These are phyloP conservation scores for Thymus mandschuricus DNA, from an alignment of 257 asterid genomes.

Conservation along the genomic window DNA sequence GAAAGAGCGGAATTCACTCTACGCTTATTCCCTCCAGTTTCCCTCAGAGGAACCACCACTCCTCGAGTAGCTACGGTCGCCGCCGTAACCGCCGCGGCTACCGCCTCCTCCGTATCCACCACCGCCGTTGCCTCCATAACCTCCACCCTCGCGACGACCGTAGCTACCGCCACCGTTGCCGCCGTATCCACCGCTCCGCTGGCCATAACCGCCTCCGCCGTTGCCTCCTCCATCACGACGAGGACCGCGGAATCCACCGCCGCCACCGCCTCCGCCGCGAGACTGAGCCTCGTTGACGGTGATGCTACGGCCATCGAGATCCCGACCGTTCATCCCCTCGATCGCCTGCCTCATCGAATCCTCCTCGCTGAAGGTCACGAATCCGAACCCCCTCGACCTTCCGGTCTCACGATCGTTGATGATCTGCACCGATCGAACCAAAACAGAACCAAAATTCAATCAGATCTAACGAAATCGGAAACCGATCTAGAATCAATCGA, in stretches of 20 bases:
- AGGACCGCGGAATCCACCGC: conserved; percentile 45
- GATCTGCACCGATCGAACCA: conserved; percentile 41
- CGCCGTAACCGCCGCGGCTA: conserved; percentile 37
- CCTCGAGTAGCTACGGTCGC: conserved; percentile 36
- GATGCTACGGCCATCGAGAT: conserved; percentile 82
- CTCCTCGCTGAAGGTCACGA: conserved; percentile 84
- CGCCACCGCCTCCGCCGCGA: conserved; percentile 57
- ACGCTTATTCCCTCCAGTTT: conserved; percentile 64
- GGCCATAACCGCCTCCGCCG: conserved; percentile 42
- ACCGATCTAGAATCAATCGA: neutral
- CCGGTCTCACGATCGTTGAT: conserved; percentile 93
- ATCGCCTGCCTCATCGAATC: conserved; percentile 79
- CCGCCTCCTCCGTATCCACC: conserved; percentile 39
- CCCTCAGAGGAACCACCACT: conserved; percentile 44
- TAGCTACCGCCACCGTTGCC: conserved; percentile 30
- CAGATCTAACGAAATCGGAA: conserved; percentile 36
- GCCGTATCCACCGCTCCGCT: conserved; percentile 41
- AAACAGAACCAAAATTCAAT: neutral
- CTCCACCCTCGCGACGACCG: conserved; percentile 37
- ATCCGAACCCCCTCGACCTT: conserved; percentile 94
- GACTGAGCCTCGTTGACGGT: conserved; percentile 95
- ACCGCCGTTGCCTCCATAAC: conserved; percentile 25
- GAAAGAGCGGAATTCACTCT: neutral
- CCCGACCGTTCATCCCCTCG: conserved; percentile 83
- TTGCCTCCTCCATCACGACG: conserved; percentile 47